Evolutionary conservation across 345 rosid genomes (phyloP), one percentile per base, ranked within the genome.

Genomic region (Kandelia obovata): DNA sequence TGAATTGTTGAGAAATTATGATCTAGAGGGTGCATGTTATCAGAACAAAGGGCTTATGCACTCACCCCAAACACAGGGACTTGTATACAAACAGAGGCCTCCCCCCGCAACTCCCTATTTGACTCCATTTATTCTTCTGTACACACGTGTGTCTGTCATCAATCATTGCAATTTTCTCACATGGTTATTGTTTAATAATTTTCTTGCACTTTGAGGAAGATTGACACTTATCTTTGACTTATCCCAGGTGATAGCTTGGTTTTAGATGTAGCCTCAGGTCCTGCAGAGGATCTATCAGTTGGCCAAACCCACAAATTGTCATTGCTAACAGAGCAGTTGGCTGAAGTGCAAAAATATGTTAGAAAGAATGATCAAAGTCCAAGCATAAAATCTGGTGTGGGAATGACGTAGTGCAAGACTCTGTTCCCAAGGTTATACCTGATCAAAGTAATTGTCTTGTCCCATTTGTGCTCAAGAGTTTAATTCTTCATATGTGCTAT

Each of bases 221-320:
- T 71, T 19, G 13, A 7, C 3, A 11, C 19, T 66, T 37, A 15
- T 25, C 55, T 31, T 73, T 27, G 62, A 43, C 67, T 71, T 73
- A 52, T 39, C 53, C 58, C 74, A 91, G 99, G 84, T 62, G 95
- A 82, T 80, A 82, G 88, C 81, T 73, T 92, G 77, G 66, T 83
- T 73, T 73, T 85, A 67, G 89, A 92, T 71, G 64, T 89, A 69
- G 80, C 74, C 65, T 73, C 92, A 68, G 92, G 92, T 71, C 67
- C 77, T 23, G 34, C 79, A 34, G 94, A 88, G 43, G 85, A 86
- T 73, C 35, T 81, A 68, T 73, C 70, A 70, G 64, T 85, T 74
- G 94, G 94, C 58, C 90, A 88, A 82, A 90, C 96, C 3, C 84
- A 87, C 63, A 90, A 83, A 78, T 81, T 61, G 65, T 77, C 87